These are phyloP conservation scores for Termitomyces sp. DNA, from an alignment of 768 basidiomycete genomes.

Conservation along the genomic window DNA sequence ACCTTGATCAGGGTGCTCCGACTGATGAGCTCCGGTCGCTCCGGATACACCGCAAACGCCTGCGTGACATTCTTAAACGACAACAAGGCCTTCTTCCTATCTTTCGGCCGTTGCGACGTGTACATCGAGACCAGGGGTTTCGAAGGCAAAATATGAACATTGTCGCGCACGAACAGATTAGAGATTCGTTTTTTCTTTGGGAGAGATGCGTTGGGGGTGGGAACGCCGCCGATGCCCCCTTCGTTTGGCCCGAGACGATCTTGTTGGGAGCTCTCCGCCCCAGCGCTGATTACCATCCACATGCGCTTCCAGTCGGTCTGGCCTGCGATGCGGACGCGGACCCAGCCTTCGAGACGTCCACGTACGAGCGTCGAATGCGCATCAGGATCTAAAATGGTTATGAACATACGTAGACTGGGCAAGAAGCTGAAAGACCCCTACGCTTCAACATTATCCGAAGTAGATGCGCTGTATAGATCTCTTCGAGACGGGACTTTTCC, in stretches of 20 bases:
- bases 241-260: conserved; percentile 22
- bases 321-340: conserved; percentile 87
- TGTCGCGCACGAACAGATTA: conserved; percentile 54
- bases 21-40: conserved; percentile 87
- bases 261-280: conserved; percentile 23
- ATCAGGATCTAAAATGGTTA: conserved; percentile 32
- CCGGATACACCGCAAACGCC: conserved; percentile 93
- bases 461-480: conserved; percentile 95
- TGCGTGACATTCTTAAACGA: conserved; percentile 70
- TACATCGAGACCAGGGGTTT: conserved; percentile 53
- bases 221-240: conserved; percentile 17
- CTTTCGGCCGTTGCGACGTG: conserved; percentile 61
- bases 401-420: not conserved
- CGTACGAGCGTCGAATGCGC: conserved; percentile 59
- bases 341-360: conserved; percentile 88
- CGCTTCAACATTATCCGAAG: conserved; percentile 67
- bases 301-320: conserved; percentile 94
- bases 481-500: conserved; percentile 94
- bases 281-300: conserved; percentile 73
- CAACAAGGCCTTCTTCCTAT: conserved; percentile 67
- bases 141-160: conserved; percentile 22
- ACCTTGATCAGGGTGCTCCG: conserved; percentile 89
- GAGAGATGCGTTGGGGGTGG: conserved; percentile 16
- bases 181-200: conserved; percentile 60
- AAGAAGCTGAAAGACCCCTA: conserved; percentile 13